Percentiles rank a stretch among this genome's conserved stretches.
phyloP scores from a whole-genome alignment of 2,329 filamentous ascomycete species.

The Neoscytalidium dimidiatum region DNA sequence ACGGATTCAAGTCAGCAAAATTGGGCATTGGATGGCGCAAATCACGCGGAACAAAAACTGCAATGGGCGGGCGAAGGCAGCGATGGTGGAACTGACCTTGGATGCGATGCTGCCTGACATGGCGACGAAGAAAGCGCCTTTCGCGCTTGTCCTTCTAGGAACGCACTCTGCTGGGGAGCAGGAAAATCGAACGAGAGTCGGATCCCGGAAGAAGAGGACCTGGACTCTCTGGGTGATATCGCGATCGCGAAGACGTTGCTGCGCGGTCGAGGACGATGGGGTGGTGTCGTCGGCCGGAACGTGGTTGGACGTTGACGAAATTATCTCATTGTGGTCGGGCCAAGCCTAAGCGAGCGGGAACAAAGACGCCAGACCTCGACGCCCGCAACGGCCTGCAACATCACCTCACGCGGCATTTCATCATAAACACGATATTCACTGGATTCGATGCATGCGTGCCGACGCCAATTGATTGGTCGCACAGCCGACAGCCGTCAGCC shows the following conservation, averaged over 20 bases:
- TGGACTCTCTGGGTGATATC: slow-evolving; percentile 32
- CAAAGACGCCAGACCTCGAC: slow-evolving; percentile 11
- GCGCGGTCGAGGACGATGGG: slow-evolving; percentile 4
- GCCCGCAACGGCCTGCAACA: neutral
- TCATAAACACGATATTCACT: neutral
- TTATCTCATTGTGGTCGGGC: slow-evolving; percentile 21
- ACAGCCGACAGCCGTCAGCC: neutral
- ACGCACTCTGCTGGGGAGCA: slow-evolving; percentile 39
- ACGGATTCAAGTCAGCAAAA: slow-evolving; percentile 1
- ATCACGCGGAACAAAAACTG: slow-evolving; percentile 13
- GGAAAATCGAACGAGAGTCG: slow-evolving; percentile 37
- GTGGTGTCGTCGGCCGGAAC: slow-evolving; percentile 15
- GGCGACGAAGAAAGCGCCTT: slow-evolving; percentile 43
- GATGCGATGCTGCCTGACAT: slow-evolving; percentile 43
- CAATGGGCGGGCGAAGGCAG: neutral
- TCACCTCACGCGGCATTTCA: neutral
- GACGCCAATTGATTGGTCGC: slow-evolving; percentile 6
- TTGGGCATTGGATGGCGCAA: neutral
- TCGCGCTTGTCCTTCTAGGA: slow-evolving; percentile 46
- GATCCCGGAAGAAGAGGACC: slow-evolving; percentile 41
- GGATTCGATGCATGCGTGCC: neutral
- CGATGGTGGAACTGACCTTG: slow-evolving; percentile 38
- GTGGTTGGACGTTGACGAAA: slow-evolving; percentile 20
- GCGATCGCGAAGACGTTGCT: slow-evolving; percentile 10
- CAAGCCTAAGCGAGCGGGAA: slow-evolving; percentile 20